Percentiles rank a stretch among this genome's conserved stretches.
These are phyloP conservation scores for Penicillium psychrosexuale DNA, from an alignment of 2,329 filamentous ascomycete genomes.

Conservation along the genomic window DNA sequence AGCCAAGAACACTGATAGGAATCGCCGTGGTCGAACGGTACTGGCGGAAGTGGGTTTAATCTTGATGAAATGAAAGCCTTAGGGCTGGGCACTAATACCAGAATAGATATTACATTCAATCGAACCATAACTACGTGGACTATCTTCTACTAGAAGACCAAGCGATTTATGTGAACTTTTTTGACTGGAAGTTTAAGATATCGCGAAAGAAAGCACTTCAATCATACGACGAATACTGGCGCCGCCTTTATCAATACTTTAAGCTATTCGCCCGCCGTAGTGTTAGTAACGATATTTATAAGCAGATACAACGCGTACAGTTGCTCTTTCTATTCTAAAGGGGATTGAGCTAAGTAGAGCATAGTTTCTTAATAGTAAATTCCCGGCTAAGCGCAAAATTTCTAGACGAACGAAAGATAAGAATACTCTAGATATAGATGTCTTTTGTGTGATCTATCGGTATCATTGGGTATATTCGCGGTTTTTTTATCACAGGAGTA, in stretches of 20 bases:
- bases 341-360: slow-evolving; percentile 16
- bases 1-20: no score
- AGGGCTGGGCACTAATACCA: neutral
- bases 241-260: slow-evolving; percentile 23
- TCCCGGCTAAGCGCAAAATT: slow-evolving; percentile 19
- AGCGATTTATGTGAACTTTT: slow-evolving; percentile 28
- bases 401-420: slow-evolving; percentile 21
- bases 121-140: slow-evolving; percentile 22
- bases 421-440: slow-evolving; percentile 21
- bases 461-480: slow-evolving; percentile 26
- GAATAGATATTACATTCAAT: slow-evolving; percentile 27
- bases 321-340: slow-evolving; percentile 1
- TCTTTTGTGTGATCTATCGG: slow-evolving; percentile 22
- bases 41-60: slow-evolving; percentile 10
- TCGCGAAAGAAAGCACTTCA: slow-evolving; percentile 23
- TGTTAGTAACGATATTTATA: slow-evolving; percentile 16
- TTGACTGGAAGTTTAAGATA: slow-evolving; percentile 27
- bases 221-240: slow-evolving; percentile 27
- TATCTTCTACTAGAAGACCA: slow-evolving; percentile 24
- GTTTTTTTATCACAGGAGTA: slow-evolving; percentile 23
- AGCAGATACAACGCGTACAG: slow-evolving; percentile 26
- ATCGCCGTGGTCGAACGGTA: no score
- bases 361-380: slow-evolving; percentile 20
- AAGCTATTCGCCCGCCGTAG: slow-evolving; percentile 21
- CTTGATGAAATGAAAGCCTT: neutral